These are phyloP conservation scores for Aspergillus viridinutans DNA, from an alignment of 2,329 filamentous ascomycete genomes.

Conservation along the genomic window DNA sequence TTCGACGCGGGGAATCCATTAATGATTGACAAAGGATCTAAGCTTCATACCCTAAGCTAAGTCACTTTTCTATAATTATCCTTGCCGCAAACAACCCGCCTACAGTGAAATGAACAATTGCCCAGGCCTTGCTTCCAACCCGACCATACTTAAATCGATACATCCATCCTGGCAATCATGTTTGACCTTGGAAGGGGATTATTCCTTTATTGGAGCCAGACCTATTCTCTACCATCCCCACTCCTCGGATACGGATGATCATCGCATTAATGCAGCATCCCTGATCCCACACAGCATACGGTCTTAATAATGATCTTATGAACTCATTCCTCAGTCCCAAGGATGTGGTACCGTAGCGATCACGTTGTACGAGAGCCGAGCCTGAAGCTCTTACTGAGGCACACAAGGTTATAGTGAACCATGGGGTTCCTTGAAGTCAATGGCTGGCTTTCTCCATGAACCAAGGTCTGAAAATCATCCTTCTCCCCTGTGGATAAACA, in stretches of 20 bases:
- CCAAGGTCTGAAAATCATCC: neutral
- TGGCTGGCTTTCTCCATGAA: neutral
- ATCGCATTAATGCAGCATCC: neutral
- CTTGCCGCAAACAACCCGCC: neutral
- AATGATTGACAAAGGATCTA: neutral
- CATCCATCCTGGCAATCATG: neutral
- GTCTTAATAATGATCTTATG: neutral
- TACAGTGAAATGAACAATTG: neutral
- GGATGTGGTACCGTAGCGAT: neutral
- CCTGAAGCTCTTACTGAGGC: neutral
- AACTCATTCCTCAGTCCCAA: neutral
- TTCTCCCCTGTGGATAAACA: neutral
- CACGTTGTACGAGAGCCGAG: neutral
- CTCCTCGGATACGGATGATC: no score
- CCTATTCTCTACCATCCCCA: neutral
- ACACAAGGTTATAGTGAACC: neutral
- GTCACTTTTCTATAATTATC: neutral
- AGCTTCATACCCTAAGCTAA: neutral
- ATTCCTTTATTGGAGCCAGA: no score
- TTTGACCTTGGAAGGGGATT: neutral
- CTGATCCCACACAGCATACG: neutral
- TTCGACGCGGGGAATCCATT: neutral
- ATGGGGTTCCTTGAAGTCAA: neutral
- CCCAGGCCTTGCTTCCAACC: neutral
- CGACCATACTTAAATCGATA: neutral